phyloP scores from a whole-genome alignment of 164 flowering plant species.

The Echeveria elegans region DNA sequence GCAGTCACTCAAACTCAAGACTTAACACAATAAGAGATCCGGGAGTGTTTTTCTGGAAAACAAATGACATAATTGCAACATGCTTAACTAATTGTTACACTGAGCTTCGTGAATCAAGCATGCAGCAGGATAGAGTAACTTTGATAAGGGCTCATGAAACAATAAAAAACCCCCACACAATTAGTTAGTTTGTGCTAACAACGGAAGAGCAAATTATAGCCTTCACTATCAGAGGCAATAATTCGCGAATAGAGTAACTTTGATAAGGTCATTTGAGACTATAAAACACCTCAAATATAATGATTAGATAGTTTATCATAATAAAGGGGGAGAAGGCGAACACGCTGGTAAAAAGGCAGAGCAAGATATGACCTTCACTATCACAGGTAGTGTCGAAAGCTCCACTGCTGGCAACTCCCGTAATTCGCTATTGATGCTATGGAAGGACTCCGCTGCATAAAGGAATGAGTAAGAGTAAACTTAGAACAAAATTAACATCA shows the following conservation, averaged over 20 bases:
- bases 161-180: no score
- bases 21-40: background rate
- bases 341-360: background rate
- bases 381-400: conserved; percentile 77
- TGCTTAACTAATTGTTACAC: background rate
- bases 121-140: background rate
- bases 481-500: conserved; percentile 24
- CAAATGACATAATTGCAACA: background rate
- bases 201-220: no score
- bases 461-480: background rate
- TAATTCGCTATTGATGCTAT: conserved; percentile 54
- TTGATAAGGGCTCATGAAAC: no score
- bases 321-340: background rate
- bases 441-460: conserved; percentile 44
- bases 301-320: background rate
- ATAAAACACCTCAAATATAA: background rate
- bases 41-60: background rate
- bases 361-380: conserved; percentile 58
- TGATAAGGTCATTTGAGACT: background rate
- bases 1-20: background rate
- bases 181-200: no score
- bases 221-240: no score
- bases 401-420: conserved; percentile 91
- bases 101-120: background rate
- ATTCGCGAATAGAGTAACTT: no score